Percentiles rank a stretch among this genome's conserved stretches.
Evolutionary conservation across 129 eudicot genomes (phyloP).

Genomic region (Chrysanthemum lavandulifolium): DNA sequence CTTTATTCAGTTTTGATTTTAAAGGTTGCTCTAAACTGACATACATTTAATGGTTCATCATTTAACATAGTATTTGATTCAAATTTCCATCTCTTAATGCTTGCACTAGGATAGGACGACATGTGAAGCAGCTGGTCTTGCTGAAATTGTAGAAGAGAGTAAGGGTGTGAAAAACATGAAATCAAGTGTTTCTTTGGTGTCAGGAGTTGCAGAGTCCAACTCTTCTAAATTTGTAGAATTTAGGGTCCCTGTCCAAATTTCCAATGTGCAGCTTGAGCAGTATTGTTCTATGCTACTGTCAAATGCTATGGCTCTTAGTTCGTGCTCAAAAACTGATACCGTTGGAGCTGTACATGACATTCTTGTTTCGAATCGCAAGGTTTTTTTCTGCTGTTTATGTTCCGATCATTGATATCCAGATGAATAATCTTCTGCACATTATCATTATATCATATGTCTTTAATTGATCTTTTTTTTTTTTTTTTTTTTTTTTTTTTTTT

Average conservation of each 20-base stretch:
- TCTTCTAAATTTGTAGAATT: slow-evolving; percentile 64
- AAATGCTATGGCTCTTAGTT: slow-evolving; percentile 57
- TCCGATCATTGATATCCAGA: not conserved
- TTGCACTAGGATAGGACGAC: slow-evolving; percentile 60
- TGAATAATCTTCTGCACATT: slow-evolving; percentile 11
- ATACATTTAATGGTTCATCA: not conserved
- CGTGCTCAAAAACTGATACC: slow-evolving; percentile 52
- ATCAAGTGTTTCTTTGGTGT: too few relatives aligned
- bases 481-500: slow-evolving; percentile 16
- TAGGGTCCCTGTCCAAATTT: slow-evolving; percentile 83
- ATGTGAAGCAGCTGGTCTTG: slow-evolving; percentile 36
- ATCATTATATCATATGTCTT: slow-evolving; percentile 10
- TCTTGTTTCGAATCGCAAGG: slow-evolving; percentile 76
- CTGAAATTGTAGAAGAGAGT: slow-evolving; percentile 28
- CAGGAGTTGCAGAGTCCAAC: not conserved
- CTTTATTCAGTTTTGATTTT: not conserved
- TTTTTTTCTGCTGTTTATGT: slow-evolving; percentile 20
- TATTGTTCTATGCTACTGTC: slow-evolving; percentile 74
- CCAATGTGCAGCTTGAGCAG: slow-evolving; percentile 90
- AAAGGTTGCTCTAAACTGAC: slow-evolving; percentile 12
- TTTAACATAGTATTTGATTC: slow-evolving; percentile 1
- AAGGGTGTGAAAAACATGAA: too few relatives aligned
- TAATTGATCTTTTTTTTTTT: slow-evolving; percentile 24
- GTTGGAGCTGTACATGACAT: slow-evolving; percentile 65
- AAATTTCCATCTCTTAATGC: slow-evolving; percentile 16